Evolutionary conservation across 805 yeast genomes (phyloP).

Genomic region (Hanseniaspora occidentalis): DNA sequence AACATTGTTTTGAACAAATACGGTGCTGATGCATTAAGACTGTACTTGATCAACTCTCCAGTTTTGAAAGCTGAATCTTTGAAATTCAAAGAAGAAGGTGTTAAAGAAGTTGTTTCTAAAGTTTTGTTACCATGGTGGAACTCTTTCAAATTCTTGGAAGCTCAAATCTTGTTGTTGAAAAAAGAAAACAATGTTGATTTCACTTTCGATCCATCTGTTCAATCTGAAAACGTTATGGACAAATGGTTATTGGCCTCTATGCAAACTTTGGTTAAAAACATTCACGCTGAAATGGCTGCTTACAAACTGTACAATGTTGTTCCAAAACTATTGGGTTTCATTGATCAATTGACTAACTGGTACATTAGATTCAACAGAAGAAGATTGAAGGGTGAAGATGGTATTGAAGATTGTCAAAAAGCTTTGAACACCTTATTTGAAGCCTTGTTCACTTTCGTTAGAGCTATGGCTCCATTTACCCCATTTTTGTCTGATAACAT

Average conservation of each 20-base stretch:
- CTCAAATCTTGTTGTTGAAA: constrained; percentile 74
- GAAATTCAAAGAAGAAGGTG: constrained; percentile 98
- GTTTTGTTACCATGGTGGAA: constrained; percentile 98
- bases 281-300: constrained; percentile 80
- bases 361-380: constrained; percentile 96
- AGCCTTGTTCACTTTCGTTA: constrained; percentile 73
- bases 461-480: constrained; percentile 99
- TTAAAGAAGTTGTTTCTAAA: constrained; percentile 90
- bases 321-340: constrained; percentile 75
- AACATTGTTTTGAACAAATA: constrained; percentile 63
- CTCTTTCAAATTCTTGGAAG: constrained; percentile 91
- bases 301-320: constrained; percentile 94
- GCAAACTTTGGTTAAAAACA: constrained; percentile 77
- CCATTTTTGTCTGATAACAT: constrained; percentile 90
- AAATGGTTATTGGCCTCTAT: constrained; percentile 94
- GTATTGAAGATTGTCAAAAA: constrained; percentile 67
- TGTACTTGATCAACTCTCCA: constrained; percentile 94
- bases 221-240: constrained; percentile 88
- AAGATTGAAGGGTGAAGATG: constrained; percentile 93
- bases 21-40: constrained; percentile 96
- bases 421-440: constrained; percentile 89
- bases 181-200: constrained; percentile 63
- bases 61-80: constrained; percentile 93
- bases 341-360: constrained; percentile 96
- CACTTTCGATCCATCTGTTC: constrained; percentile 51